These are phyloP conservation scores for Micromonas commoda DNA, from an alignment of 139 green algal genomes.

Conservation along the genomic window DNA sequence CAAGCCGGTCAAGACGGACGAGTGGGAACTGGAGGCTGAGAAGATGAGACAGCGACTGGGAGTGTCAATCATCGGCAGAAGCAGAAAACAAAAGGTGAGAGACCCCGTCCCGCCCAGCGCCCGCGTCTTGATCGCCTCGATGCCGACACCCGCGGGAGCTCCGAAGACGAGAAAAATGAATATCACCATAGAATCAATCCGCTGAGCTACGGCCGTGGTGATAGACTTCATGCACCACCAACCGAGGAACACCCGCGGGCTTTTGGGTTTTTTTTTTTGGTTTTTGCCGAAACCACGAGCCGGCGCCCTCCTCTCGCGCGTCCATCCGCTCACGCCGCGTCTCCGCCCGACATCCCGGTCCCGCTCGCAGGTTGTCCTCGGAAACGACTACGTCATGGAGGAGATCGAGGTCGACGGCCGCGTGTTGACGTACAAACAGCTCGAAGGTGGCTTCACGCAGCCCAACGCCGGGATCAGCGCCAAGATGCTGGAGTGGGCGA, in stretches of 20 bases:
- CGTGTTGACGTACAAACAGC: slow-evolving; percentile 46
- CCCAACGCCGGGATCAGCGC: slow-evolving; percentile 76
- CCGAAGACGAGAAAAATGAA: background rate
- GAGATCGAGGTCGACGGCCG: slow-evolving; percentile 40
- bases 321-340: background rate
- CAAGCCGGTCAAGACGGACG: slow-evolving; percentile 56
- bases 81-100: slow-evolving; percentile 70
- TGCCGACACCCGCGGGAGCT: too few relatives aligned
- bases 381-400: slow-evolving; percentile 66
- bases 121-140: background rate
- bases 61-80: slow-evolving; percentile 47
- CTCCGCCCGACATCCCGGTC: background rate
- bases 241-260: background rate
- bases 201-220: background rate
- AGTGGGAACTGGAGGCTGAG: slow-evolving; percentile 45
- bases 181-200: background rate
- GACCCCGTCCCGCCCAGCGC: background rate
- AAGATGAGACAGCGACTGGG: slow-evolving; percentile 19
- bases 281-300: too few relatives aligned
- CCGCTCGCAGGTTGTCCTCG: slow-evolving; percentile 35
- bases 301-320: too few relatives aligned
- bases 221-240: background rate
- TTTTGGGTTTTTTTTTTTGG: background rate
- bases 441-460: slow-evolving; percentile 82
- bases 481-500: slow-evolving; percentile 83